These are phyloP conservation scores for Hymenoscyphus fructigenus DNA, from an alignment of 2,329 filamentous ascomycete genomes.

Conservation along the genomic window DNA sequence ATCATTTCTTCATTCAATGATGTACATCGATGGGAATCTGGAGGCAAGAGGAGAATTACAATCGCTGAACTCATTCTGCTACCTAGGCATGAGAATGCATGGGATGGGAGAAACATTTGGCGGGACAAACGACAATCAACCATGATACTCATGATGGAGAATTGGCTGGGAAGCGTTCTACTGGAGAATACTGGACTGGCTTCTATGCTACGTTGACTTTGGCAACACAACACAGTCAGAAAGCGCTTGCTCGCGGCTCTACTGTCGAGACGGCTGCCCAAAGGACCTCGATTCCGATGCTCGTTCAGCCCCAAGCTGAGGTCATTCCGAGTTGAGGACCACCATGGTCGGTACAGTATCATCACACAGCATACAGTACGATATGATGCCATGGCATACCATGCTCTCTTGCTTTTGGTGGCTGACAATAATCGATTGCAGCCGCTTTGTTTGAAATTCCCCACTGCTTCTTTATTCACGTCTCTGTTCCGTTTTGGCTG, in stretches of 20 bases:
- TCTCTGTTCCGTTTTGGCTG: background rate
- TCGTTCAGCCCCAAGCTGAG: background rate
- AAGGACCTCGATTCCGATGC: background rate
- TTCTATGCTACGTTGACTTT: background rate
- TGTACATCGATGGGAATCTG: slow-evolving; percentile 67
- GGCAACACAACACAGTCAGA: background rate
- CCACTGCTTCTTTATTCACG: background rate
- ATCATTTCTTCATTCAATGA: slow-evolving; percentile 61
- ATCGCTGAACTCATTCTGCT: slow-evolving; percentile 59
- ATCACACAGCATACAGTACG: background rate
- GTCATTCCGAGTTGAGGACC: background rate
- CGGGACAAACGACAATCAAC: slow-evolving; percentile 26
- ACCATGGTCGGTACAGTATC: background rate
- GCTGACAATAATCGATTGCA: background rate
- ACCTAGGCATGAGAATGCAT: slow-evolving; percentile 43
- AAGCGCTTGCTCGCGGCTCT: background rate
- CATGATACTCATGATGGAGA: background rate
- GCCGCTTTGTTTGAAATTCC: background rate
- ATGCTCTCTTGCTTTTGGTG: background rate
- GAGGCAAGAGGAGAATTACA: slow-evolving; percentile 55
- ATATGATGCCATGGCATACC: background rate
- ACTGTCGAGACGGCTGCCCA: background rate
- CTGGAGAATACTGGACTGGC: background rate
- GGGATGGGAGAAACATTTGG: slow-evolving; percentile 34
- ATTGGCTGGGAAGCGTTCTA: background rate